phyloP scores from a whole-genome alignment of 768 basidiomycete species.

The Tubosaeta sp. region DNA sequence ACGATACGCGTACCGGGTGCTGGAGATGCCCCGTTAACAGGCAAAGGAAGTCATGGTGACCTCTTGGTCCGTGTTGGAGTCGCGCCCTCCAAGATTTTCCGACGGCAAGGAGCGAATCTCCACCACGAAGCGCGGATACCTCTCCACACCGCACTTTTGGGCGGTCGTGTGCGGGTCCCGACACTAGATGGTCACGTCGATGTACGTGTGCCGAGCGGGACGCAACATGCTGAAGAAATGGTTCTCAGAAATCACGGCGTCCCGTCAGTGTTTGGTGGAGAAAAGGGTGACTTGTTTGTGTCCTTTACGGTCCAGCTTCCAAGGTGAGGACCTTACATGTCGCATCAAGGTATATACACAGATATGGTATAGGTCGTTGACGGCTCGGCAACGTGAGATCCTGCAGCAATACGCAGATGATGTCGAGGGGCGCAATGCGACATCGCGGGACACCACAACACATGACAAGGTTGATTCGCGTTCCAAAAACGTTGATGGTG shows the following conservation, averaged over 20 bases:
- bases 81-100: slow-evolving; percentile 76
- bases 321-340: slow-evolving; percentile 52
- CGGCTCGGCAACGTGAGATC: slow-evolving; percentile 79
- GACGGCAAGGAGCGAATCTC: slow-evolving; percentile 86
- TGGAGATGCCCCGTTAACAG: slow-evolving; percentile 81
- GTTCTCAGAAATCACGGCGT: slow-evolving; percentile 88
- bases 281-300: slow-evolving; percentile 84
- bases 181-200: slow-evolving; percentile 96
- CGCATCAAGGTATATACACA: slow-evolving; percentile 5
- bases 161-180: slow-evolving; percentile 87
- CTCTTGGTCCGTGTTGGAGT: slow-evolving; percentile 85
- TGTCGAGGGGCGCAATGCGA: slow-evolving; percentile 61
- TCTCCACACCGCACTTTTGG: slow-evolving; percentile 87
- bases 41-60: slow-evolving; percentile 78
- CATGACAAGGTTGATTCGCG: slow-evolving; percentile 19
- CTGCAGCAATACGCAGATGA: slow-evolving; percentile 90
- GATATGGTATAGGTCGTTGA: slow-evolving; percentile 58
- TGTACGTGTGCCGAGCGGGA: slow-evolving; percentile 86
- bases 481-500: slow-evolving; percentile 21
- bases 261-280: slow-evolving; percentile 50
- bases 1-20: slow-evolving; percentile 72
- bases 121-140: slow-evolving; percentile 90
- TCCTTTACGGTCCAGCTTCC: slow-evolving; percentile 86
- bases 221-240: slow-evolving; percentile 97
- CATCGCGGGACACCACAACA: slow-evolving; percentile 9